Evolutionary conservation across 306 rosid species (phyloP), one percentile per base, ranked within the genome.

Genomic region (Boehmeria nivea): DNA sequence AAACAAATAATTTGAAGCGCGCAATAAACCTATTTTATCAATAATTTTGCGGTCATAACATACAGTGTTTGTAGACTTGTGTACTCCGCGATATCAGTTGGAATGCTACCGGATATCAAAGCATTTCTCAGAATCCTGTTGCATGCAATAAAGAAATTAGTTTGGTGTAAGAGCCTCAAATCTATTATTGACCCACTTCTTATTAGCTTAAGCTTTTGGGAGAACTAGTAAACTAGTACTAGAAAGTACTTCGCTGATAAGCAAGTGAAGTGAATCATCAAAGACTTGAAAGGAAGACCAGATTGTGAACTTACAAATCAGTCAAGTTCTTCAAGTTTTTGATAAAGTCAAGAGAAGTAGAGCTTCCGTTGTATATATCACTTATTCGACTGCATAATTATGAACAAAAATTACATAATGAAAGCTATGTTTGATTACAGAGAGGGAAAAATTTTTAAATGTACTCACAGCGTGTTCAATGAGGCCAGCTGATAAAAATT

Each of bases 311-410:
- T 70, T 70, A 70, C 75, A 70, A 18, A 0, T 62, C 43, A 7
- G 26, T 17, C 22, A 70, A 63, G 55, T 15, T 31, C 25, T 42
- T 62, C 60, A 70, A 17, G 21, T 18, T 57, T 3, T 4, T 63
- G 6, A 63, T 31, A 25, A 70, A 70, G 17, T 56, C 54, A 31
- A 70, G 54, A 58, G 69, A 70, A 31, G 69, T 62, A 39, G 59
- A 63, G 51, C 66, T 70, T 33, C 16, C 69, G 4, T 62, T 49
- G 60, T 42, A 70, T 31, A 70, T 62, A 24, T 70, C 69, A 48
- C 75, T 49, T 19, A 70, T 70, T 23, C 60, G 43, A 34, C 69
- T 70, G 8, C 34, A 42, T 15, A 2, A 38, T 55, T 31, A 31
- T 31, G 5, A 31, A 4, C 36, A 38, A 43, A n/a, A n/a, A n/a